These are phyloP conservation scores for Olyra latifolia DNA, from an alignment of 176 grass and related monocot species.

Conservation along the genomic window DNA sequence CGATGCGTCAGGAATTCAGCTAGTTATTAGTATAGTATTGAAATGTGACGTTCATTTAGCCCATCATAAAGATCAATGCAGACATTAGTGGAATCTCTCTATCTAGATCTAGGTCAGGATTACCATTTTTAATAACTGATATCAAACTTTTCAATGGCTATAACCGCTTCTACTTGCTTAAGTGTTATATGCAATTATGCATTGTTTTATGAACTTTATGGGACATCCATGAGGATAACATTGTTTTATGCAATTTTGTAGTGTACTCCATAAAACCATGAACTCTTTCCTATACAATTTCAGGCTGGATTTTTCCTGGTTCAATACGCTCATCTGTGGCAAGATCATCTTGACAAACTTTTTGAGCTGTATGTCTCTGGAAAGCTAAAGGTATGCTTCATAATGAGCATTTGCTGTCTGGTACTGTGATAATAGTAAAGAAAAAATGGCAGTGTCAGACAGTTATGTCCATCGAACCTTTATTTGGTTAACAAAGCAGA, in stretches of 20 bases:
- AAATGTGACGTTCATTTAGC: constrained; percentile 6
- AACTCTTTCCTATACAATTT: constrained; percentile 1
- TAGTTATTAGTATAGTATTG: constrained; percentile 3
- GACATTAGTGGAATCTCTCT: not conserved
- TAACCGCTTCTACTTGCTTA: not conserved
- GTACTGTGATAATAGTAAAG: not conserved
- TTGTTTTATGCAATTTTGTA: too few species aligned
- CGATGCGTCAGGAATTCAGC: not conserved
- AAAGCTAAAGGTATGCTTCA: constrained; percentile 64
- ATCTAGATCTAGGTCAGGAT: constrained; percentile 1
- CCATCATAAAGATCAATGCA: not conserved
- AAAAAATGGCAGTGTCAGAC: not conserved
- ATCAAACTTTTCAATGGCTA: not conserved
- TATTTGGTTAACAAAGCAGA: not conserved
- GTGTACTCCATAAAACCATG: not conserved
- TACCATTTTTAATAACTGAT: not conserved
- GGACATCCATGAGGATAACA: not conserved
- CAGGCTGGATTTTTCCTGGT: constrained; percentile 86
- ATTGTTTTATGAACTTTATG: constrained; percentile 5
- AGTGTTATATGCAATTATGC: not conserved
- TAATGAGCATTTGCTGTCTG: not conserved
- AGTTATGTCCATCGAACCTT: not conserved
- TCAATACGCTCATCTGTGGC: constrained; percentile 68
- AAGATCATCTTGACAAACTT: constrained; percentile 78
- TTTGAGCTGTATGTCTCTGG: constrained; percentile 64